Evolutionary conservation across 225 moss, liverwort and hornwort species (phyloP).

Genomic region (Bryoerythrophyllum caledonicum): DNA sequence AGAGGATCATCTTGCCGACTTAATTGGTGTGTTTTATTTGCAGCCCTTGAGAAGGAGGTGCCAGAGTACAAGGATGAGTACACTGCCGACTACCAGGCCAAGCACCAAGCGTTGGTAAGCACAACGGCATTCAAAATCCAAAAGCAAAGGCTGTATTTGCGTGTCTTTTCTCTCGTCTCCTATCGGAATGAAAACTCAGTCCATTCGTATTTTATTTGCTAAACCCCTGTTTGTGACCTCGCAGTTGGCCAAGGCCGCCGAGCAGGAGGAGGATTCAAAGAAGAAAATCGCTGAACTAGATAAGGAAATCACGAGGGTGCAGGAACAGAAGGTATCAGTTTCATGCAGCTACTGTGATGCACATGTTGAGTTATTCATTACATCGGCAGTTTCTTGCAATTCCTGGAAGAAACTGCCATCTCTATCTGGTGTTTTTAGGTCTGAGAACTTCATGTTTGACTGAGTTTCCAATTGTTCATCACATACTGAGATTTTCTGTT

Average conservation of each 20-base stretch:
- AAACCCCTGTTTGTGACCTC: conserved; percentile 23
- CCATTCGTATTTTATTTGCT: background rate
- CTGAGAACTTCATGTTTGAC: no score
- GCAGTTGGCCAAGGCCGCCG: conserved; percentile 70
- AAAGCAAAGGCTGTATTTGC: background rate
- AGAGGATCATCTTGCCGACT: no score
- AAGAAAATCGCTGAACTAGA: conserved; percentile 54
- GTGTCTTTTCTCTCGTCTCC: background rate
- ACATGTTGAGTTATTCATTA: background rate
- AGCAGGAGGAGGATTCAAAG: conserved; percentile 83
- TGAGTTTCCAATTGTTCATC: no score
- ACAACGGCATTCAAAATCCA: background rate
- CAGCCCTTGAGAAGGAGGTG: conserved; percentile 76
- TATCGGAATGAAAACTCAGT: background rate
- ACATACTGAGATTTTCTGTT: no score
- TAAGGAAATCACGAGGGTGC: conserved; percentile 61
- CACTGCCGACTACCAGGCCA: conserved; percentile 74
- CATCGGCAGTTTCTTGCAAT: no score
- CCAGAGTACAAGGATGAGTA: conserved; percentile 77
- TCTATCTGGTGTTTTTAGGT: no score
- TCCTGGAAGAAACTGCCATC: no score
- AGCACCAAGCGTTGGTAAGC: conserved; percentile 74
- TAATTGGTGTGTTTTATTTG: conserved; percentile 31
- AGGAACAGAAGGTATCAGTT: conserved; percentile 67
- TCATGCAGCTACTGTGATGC: background rate